Base-by-base conservation (phyloP, 352 stramenopile genomes). In the Phytophthora multivora region DNA sequence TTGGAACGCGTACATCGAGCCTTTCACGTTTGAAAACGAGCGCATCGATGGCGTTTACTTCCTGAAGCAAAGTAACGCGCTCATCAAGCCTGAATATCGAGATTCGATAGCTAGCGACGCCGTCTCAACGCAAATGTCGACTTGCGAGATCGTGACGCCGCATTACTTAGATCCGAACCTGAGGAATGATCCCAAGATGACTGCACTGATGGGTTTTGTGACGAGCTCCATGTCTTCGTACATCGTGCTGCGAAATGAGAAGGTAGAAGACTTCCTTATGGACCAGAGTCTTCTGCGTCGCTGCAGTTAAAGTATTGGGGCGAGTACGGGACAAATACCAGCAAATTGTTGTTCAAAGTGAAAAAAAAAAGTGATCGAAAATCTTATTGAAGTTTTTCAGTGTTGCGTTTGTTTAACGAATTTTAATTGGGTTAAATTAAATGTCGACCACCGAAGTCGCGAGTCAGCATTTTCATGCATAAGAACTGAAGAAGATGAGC, bases 11-110 rank as follows among this genome's bases (percentile, higher is more conserved):
- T 75, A 75, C 51, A 71, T 80, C 30, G 63, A 86, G 28, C 78
- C 80, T 6, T 53, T 79, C 23, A 63, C 72, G 47, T 87, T 90
- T 53, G 59, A 65, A 31, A 55, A 70, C 10, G 69, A 83, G 41
- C 69, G 66, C 0, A 50, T 86, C 7, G 65, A 42, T 33, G 61
- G 2, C 66, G 71, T 18, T 43, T 80, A 26, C 69, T 67, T 55
- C 84, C 48, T 54, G 0, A 74, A 90, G 33, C 71, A 80, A 40
- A 73, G 78, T 9, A 81, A 87, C 49, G 74, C 88, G 42, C 47
- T 88, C 25, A 65, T 88, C 28, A 71, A 80, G 49, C 69, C 59
- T 65, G 33, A 46, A 25, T 48, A 38, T 19, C 43, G 39, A 52
- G 19, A 25, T 42, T 23, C n/a, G 28, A 28, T 16, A 7, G 10